Conservation (phyloP, 2,329 filamentous ascomycete genomes). For the Allantophomopsis lycopodina region DNA sequence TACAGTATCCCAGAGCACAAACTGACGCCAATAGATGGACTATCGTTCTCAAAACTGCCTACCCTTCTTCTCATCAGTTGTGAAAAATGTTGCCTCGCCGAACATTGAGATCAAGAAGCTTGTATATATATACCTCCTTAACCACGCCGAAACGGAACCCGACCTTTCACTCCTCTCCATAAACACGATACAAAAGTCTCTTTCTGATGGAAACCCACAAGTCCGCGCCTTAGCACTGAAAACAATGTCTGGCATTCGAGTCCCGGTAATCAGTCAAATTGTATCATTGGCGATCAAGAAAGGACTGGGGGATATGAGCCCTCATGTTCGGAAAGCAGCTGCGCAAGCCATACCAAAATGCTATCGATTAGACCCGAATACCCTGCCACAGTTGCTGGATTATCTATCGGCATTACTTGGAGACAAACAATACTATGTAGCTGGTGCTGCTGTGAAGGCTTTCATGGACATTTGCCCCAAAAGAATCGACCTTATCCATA, state of each 20-base stretch:
- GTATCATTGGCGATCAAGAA: slow-evolving; percentile 93
- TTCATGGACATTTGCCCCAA: slow-evolving; percentile 86
- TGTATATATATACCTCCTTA: slow-evolving; percentile 95
- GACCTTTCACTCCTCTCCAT: slow-evolving; percentile 92
- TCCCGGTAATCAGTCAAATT: slow-evolving; percentile 95
- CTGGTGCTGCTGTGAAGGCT: slow-evolving; percentile 78
- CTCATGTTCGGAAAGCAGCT: slow-evolving; percentile 82
- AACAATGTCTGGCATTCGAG: slow-evolving; percentile 95
- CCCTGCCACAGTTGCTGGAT: slow-evolving; percentile 72
- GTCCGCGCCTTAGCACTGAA: slow-evolving; percentile 83
- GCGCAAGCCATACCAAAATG: slow-evolving; percentile 93
- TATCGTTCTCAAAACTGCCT: slow-evolving; percentile 81
- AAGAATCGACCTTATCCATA: slow-evolving; percentile 76
- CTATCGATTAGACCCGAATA: slow-evolving; percentile 77
- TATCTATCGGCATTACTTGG: slow-evolving; percentile 67
- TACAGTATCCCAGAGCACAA: not conserved
- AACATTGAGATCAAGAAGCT: slow-evolving; percentile 95
- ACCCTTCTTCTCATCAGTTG: slow-evolving; percentile 90
- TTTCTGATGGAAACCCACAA: slow-evolving; percentile 84
- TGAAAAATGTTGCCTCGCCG: slow-evolving; percentile 93
- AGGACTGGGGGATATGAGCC: slow-evolving; percentile 85
- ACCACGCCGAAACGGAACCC: slow-evolving; percentile 91
- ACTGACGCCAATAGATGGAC: slow-evolving; percentile 58
- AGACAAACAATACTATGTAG: slow-evolving; percentile 94
- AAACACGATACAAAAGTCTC: slow-evolving; percentile 96